Base-by-base conservation (phyloP, 176 grass and related monocot species). In the Triticum urartu region DNA sequence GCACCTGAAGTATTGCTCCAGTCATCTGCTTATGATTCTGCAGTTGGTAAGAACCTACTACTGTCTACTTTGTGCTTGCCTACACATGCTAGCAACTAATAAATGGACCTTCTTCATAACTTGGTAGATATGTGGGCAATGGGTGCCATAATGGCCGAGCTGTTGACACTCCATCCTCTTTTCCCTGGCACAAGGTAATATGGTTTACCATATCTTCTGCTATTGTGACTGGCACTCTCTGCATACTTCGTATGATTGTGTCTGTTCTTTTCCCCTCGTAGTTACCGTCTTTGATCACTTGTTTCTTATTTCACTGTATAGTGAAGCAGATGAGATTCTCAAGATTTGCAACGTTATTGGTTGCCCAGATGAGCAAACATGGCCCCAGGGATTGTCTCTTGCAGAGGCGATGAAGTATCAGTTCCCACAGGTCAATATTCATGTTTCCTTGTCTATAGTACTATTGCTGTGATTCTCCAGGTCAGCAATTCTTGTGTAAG, bases 81-180 rank as follows among this genome's bases (percentile, higher is more conserved):
- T 78, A 56, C n/a, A 72, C 30, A 47, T 25, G 30, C n/a, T 75
- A 9, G 34, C 43, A 43, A 78, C 54, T 69, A 18, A 75, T 89
- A 61, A 79, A 81, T 22, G 43, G 28, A 88, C 40, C 85, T 84
- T 87, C 43, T 81, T 47, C 71, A 67, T 47, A 80, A 56, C 63
- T 39, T 82, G 34, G 34, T 92, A 99, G 97, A 99, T 96, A 97
- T 99, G 90, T 99, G 97, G 97, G 97, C 97, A 76, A 99, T 99
- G 97, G 97, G 97, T 93, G 97, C 97, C 79, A 99, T 99, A 83
- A 99, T 99, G 94, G 94, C 94, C 66, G 97, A 99, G 88, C 69
- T 99, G 63, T 92, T 97, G 75, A 99, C 97, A 75, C 92, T 99
- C 4, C 89, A 90, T 65, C 97, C 97, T 79, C 97, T 99, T 80